Evolutionary conservation across 371 early-diverging fungal genomes (phyloP).

Genomic region (Phascolomyces articulosus): DNA sequence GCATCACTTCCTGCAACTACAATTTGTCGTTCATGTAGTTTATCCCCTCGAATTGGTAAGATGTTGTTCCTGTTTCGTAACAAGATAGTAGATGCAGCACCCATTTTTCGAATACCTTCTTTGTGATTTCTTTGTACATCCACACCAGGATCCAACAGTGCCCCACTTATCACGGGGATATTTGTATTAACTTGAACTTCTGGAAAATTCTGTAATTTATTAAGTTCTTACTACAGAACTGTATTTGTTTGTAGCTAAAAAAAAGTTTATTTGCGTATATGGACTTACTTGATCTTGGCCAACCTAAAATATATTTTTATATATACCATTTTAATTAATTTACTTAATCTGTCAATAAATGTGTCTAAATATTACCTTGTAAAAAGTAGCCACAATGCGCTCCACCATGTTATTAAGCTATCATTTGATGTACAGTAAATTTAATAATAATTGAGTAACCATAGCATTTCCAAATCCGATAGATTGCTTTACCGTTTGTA

Average conservation of each 20-base stretch:
- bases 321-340: not conserved
- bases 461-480: not conserved
- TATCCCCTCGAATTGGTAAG: conserved; percentile 30
- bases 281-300: conserved; percentile 31
- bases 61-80: conserved; percentile 47
- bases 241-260: not conserved
- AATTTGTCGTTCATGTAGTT: conserved; percentile 12
- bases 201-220: conserved; percentile 1
- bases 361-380: conserved; percentile 21
- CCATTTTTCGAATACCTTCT: conserved; percentile 40
- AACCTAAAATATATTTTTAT: conserved; percentile 4
- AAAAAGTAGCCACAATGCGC: conserved; percentile 58
- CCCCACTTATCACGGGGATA: too few species aligned
- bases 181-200: not conserved
- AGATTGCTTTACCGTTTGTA: conserved; percentile 23
- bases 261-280: not conserved
- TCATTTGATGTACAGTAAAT: not conserved
- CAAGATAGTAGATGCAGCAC: conserved; percentile 54
- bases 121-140: conserved; percentile 30
- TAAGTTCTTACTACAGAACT: not conserved
- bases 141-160: conserved; percentile 2
- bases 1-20: conserved; percentile 60
- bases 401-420: conserved; percentile 56
- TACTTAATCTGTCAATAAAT: not conserved
- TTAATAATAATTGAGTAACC: not conserved